A percentile compares a stretch with the other conserved stretches of the same genome.
Conservation (phyloP, 2,329 filamentous ascomycete genomes). For the Chaetomium sp. region DNA sequence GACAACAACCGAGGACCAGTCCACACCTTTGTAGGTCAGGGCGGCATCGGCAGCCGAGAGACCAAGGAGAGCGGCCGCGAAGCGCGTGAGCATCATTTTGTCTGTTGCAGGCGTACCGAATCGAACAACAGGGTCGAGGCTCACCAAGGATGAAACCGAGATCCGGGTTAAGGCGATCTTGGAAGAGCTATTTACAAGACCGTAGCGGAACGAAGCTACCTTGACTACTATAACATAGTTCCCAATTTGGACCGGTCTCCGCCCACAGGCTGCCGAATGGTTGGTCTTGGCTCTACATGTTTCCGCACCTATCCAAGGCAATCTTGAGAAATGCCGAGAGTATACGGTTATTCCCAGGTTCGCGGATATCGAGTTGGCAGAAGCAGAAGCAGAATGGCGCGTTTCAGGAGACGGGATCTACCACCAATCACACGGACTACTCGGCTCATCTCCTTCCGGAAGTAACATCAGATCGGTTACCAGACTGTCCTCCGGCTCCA, state of each 20-base stretch:
- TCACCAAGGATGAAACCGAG: too few relatives aligned
- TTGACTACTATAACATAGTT: background rate
- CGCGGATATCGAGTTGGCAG: background rate
- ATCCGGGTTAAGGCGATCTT: background rate
- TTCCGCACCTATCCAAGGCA: background rate
- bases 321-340: background rate
- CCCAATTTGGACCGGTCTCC: background rate
- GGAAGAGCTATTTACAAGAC: background rate
- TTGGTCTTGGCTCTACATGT: background rate
- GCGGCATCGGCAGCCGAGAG: constrained; percentile 37
- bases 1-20: constrained; percentile 69
- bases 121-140: background rate
- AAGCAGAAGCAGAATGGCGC: background rate
- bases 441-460: constrained; percentile 20
- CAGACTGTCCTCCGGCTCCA: background rate
- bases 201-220: background rate
- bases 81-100: constrained; percentile 27
- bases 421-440: constrained; percentile 18
- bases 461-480: constrained; percentile 9
- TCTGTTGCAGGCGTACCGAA: background rate
- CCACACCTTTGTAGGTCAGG: constrained; percentile 66
- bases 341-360: background rate
- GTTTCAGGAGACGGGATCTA: constrained; percentile 2
- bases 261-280: background rate
- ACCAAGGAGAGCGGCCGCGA: constrained; percentile 28